Percentiles rank a stretch among this genome's conserved stretches.
phyloP scores from a whole-genome alignment of 495 filamentous ascomycete genomes.

The Cenococcum geophilum region DNA sequence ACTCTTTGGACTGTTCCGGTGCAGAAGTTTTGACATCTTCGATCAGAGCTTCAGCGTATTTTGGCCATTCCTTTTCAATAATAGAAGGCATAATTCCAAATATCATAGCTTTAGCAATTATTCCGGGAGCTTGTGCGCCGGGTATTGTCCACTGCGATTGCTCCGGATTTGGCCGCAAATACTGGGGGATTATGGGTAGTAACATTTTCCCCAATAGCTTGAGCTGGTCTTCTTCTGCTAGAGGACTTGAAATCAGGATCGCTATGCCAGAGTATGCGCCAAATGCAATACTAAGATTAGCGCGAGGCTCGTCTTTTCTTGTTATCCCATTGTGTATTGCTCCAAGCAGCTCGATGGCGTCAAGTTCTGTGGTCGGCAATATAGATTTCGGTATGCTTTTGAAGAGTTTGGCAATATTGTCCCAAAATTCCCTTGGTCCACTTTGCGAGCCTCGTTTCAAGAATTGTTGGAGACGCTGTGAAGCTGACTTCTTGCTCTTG shows the following conservation, averaged over 20 bases:
- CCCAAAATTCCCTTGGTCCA: conserved; percentile 65
- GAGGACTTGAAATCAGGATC: conserved; percentile 43
- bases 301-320: conserved; percentile 64
- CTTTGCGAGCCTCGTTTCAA: conserved; percentile 79
- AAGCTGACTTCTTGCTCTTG: conserved; percentile 57
- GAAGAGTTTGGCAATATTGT: conserved; percentile 54
- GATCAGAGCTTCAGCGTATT: conserved; percentile 50
- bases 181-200: conserved; percentile 54
- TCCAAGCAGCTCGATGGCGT: conserved; percentile 51
- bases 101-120: conserved; percentile 42
- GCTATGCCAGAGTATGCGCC: conserved; percentile 59
- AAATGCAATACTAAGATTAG: conserved; percentile 64
- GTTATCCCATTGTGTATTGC: conserved; percentile 63
- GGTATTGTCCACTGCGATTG: conserved; percentile 48
- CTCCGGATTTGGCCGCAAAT: conserved; percentile 47
- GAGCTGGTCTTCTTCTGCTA: conserved; percentile 45
- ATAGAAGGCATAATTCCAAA: conserved; percentile 34
- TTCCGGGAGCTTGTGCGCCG: conserved; percentile 35
- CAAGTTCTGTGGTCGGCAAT: conserved; percentile 46
- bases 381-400: conserved; percentile 50
- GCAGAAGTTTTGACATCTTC: conserved; percentile 61
- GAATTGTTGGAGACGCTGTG: conserved; percentile 60
- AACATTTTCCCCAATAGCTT: conserved; percentile 46
- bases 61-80: conserved; percentile 48
- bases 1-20: conserved; percentile 72